These are phyloP conservation scores for Monosporascus sp. DNA, from an alignment of 2,329 filamentous ascomycete species.

Conservation along the genomic window DNA sequence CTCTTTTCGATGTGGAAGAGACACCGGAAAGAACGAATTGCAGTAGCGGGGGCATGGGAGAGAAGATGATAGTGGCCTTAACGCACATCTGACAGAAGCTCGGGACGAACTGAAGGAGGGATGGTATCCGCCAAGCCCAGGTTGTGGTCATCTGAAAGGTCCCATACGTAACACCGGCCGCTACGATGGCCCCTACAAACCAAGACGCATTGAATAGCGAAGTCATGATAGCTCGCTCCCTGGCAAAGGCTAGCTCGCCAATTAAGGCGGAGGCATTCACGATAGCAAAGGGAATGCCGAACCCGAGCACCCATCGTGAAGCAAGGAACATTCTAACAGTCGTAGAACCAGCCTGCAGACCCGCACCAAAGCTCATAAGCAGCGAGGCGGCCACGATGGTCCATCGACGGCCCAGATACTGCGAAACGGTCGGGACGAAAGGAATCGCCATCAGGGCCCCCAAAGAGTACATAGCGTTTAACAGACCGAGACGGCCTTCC, in stretches of 20 bases:
- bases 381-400: conserved; percentile 36
- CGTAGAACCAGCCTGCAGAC: conserved; percentile 37
- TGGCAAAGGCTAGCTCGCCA: conserved; percentile 49
- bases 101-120: conserved; percentile 32
- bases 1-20: too few species aligned
- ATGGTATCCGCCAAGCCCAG: conserved; percentile 37
- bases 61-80: too few species aligned
- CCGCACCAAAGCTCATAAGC: conserved; percentile 31
- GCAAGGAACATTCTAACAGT: conserved; percentile 39
- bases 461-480: conserved; percentile 38
- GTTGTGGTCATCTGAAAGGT: conserved; percentile 35
- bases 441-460: conserved; percentile 38
- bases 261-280: conserved; percentile 38
- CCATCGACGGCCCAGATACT: conserved; percentile 33
- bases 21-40: too few species aligned
- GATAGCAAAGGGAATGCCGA: conserved; percentile 36
- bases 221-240: conserved; percentile 47
- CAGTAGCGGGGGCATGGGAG: too few species aligned
- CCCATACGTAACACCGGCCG: conserved; percentile 37
- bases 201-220: conserved; percentile 51
- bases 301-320: conserved; percentile 38
- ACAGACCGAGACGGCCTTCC: conserved; percentile 32
- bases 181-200: conserved; percentile 40
- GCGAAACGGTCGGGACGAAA: conserved; percentile 32
- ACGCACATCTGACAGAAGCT: conserved; percentile 14